Percentiles rank a stretch among this genome's conserved stretches.
Conservation (phyloP, 768 basidiomycete genomes). For the Leccinellum albellum region DNA sequence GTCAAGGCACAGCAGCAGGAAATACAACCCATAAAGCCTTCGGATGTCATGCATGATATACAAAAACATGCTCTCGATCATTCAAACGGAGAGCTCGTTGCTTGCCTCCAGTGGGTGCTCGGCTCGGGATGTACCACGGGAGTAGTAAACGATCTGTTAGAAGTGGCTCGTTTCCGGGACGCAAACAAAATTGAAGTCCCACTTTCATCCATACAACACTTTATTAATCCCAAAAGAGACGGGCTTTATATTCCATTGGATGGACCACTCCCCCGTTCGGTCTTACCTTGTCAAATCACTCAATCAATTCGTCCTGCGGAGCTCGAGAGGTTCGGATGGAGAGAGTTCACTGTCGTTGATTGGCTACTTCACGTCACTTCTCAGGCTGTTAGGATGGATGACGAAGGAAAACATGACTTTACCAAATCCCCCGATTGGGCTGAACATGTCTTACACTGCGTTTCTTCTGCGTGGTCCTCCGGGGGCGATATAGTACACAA, state of each 20-base stretch:
- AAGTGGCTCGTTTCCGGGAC: conserved; percentile 38
- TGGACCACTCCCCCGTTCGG: conserved; percentile 70
- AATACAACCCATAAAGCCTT: not conserved
- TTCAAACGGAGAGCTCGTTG: conserved; percentile 1
- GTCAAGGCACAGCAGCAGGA: conserved; percentile 14
- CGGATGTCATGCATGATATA: conserved; percentile 2
- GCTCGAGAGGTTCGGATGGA: conserved; percentile 67
- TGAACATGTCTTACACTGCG: conserved; percentile 62
- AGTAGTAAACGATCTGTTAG: not conserved
- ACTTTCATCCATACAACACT: conserved; percentile 59
- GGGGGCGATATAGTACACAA: not conserved
- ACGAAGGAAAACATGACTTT: conserved; percentile 53
- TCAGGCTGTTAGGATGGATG: conserved; percentile 35
- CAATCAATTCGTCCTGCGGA: conserved; percentile 49
- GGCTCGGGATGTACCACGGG: too few relatives aligned
- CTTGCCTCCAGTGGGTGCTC: conserved; percentile 6
- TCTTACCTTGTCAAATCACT: conserved; percentile 58
- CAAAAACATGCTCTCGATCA: not conserved
- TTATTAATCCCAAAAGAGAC: conserved; percentile 47
- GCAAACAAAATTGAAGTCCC: conserved; percentile 52
- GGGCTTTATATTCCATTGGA: conserved; percentile 60
- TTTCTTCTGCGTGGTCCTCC: conserved; percentile 43
- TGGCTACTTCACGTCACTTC: conserved; percentile 67
- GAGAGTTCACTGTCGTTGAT: conserved; percentile 62
- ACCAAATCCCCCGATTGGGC: conserved; percentile 64